Percentiles rank a stretch among this genome's conserved stretches.
phyloP scores from a whole-genome alignment of 2,329 filamentous ascomycete genomes.

The Canariomyces notabilis region DNA sequence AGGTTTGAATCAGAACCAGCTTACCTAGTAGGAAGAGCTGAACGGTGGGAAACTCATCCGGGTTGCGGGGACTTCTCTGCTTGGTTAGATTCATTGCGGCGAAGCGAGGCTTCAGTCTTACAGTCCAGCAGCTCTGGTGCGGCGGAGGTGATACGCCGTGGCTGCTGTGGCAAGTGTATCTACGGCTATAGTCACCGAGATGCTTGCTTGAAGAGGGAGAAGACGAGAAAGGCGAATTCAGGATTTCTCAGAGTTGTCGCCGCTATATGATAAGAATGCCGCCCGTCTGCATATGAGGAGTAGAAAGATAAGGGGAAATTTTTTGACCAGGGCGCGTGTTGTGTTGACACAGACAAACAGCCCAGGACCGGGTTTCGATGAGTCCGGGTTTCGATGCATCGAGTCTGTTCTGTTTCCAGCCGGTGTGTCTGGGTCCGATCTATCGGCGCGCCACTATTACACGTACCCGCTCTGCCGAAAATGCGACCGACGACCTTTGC shows the following conservation, averaged over 20 bases:
- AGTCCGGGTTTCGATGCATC: too few species aligned
- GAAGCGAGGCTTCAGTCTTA: slow-evolving; percentile 20
- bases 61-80: slow-evolving; percentile 51
- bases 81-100: slow-evolving; percentile 49
- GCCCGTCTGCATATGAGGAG: background rate
- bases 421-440: too few species aligned
- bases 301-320: background rate
- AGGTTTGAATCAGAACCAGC: slow-evolving; percentile 31
- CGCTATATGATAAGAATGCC: background rate
- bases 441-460: background rate
- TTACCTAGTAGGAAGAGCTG: slow-evolving; percentile 83
- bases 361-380: background rate
- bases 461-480: background rate
- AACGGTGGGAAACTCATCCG: slow-evolving; percentile 70
- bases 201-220: background rate
- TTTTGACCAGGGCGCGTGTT: background rate
- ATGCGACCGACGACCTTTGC: too few species aligned
- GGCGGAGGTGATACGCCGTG: background rate
- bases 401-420: too few species aligned
- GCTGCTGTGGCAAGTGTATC: background rate
- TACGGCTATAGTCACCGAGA: background rate
- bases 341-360: background rate
- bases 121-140: slow-evolving; percentile 5
- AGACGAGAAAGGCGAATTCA: background rate
- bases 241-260: background rate